These are phyloP conservation scores for Trichophaea hybrida DNA, from an alignment of 2,329 filamentous ascomycete genomes.

Conservation along the genomic window DNA sequence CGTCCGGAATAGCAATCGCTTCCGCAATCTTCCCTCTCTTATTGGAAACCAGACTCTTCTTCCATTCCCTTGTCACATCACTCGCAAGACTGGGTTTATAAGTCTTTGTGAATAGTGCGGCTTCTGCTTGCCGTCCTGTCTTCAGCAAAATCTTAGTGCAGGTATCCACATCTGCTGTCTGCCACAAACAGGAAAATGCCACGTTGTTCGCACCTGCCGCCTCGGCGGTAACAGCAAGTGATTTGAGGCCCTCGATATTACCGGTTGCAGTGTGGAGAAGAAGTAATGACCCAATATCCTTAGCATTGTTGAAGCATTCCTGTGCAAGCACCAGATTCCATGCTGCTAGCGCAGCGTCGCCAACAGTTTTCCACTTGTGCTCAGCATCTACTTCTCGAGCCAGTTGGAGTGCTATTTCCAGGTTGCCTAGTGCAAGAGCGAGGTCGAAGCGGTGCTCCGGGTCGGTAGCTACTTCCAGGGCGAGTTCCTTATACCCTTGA, in stretches of 20 bases:
- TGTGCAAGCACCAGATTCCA: conserved; percentile 84
- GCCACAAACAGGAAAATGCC: conserved; percentile 81
- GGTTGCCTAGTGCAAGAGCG: conserved; percentile 64
- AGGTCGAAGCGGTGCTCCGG: conserved; percentile 94
- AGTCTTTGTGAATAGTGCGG: conserved; percentile 83
- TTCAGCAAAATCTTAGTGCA: conserved; percentile 67
- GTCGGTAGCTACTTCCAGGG: conserved; percentile 85
- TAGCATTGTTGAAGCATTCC: conserved; percentile 83
- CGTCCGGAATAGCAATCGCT: conserved; percentile 65
- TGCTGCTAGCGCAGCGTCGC: conserved; percentile 69
- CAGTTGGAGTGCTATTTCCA: conserved; percentile 72
- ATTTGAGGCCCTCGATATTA: conserved; percentile 57
- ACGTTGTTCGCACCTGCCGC: conserved; percentile 75
- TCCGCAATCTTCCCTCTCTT: conserved; percentile 82
- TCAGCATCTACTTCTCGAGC: conserved; percentile 73
- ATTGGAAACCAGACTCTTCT: conserved; percentile 45
- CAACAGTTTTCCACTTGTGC: conserved; percentile 97
- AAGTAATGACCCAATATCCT: conserved; percentile 76
- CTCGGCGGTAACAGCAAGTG: conserved; percentile 60
- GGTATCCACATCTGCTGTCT: conserved; percentile 64
- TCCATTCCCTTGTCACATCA: conserved; percentile 62
- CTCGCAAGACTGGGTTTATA: conserved; percentile 72
- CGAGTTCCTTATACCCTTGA: conserved; percentile 91
- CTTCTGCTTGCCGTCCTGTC: conserved; percentile 69
- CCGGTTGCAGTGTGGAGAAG: conserved; percentile 78